phyloP scores from a whole-genome alignment of 768 basidiomycete genomes.

The Crucibulum laeve region DNA sequence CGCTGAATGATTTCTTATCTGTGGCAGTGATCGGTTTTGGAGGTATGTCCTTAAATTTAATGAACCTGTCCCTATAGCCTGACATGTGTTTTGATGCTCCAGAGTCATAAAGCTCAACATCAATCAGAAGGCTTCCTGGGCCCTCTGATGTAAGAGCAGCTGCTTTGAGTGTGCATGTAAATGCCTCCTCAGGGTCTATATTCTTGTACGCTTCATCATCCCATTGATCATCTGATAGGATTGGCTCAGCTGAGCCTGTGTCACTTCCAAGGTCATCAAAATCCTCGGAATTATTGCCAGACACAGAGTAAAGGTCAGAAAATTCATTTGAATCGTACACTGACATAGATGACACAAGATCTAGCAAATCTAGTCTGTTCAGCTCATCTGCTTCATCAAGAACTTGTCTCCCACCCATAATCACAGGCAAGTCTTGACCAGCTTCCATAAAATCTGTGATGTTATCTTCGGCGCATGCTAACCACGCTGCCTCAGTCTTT shows the following conservation, averaged over 20 bases:
- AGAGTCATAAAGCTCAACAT: conserved; percentile 16
- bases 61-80: conserved; percentile 19
- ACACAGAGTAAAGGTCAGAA: too few relatives aligned
- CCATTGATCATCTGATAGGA: not conserved
- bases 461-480: not conserved
- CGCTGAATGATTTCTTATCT: conserved; percentile 24
- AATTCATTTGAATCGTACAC: too few relatives aligned
- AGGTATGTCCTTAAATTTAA: conserved; percentile 14
- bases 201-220: too few relatives aligned
- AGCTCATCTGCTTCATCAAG: not conserved
- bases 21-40: conserved; percentile 20
- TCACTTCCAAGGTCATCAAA: not conserved
- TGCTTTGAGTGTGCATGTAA: not conserved
- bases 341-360: too few relatives aligned
- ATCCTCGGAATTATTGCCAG: too few relatives aligned
- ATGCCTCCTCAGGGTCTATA: not conserved
- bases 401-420: not conserved
- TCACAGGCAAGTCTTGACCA: not conserved
- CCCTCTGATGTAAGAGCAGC: not conserved
- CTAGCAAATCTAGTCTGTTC: too few relatives aligned
- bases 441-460: not conserved
- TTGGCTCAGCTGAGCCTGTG: not conserved
- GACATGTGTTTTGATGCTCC: conserved; percentile 22
- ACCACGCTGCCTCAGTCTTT: not conserved
- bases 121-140: not conserved